Evolutionary conservation across 495 filamentous ascomycete species (phyloP).

Genomic region (Neurospora intermedia): DNA sequence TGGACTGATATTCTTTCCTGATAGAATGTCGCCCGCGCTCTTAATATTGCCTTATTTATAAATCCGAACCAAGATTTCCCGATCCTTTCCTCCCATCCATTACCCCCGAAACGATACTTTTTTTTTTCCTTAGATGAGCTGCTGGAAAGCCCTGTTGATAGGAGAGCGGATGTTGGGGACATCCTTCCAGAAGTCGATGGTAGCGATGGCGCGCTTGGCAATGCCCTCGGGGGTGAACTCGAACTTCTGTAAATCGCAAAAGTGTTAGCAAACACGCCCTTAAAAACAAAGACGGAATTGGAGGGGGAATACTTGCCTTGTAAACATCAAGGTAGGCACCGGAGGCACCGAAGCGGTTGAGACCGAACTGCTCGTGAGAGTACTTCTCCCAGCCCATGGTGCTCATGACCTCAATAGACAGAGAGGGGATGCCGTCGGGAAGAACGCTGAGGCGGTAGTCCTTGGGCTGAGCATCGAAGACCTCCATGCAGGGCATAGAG

Average conservation of each 20-base stretch:
- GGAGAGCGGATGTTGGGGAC: constrained; percentile 80
- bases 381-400: constrained; percentile 96
- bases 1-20: not conserved
- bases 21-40: not conserved
- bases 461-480: constrained; percentile 90
- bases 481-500: constrained; percentile 93
- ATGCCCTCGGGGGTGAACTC: constrained; percentile 96
- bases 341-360: constrained; percentile 95
- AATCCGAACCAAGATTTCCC: not conserved
- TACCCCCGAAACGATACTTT: not conserved
- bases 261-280: constrained; percentile 5
- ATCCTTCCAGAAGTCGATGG: constrained; percentile 95
- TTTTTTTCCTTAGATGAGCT: constrained; percentile 54
- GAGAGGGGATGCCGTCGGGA: constrained; percentile 84
- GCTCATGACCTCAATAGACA: constrained; percentile 90
- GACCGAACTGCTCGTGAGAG: constrained; percentile 96
- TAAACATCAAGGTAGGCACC: constrained; percentile 98
- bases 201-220: constrained; percentile 82
- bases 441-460: constrained; percentile 85
- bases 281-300: not conserved
- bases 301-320: constrained; percentile 49
- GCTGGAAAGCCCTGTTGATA: constrained; percentile 85
- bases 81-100: not conserved
- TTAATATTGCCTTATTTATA: not conserved
- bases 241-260: constrained; percentile 61